Evolutionary conservation across 2,329 filamentous ascomycete genomes (phyloP), one percentile per base, ranked within the genome.

Genomic region (Cephalotrichum gorgonifer): DNA sequence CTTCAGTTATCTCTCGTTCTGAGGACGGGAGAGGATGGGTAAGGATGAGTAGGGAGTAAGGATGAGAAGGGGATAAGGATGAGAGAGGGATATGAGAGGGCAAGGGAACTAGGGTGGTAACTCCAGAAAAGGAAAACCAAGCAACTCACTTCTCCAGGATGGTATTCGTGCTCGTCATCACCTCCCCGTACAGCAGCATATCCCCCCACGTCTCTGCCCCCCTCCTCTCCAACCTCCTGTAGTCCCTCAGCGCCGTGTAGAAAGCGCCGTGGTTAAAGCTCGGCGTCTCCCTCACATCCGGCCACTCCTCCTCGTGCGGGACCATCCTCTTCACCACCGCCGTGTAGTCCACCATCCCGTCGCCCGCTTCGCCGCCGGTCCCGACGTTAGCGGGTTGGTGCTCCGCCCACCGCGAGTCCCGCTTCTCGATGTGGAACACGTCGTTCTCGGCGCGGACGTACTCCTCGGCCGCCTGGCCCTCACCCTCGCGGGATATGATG

Each of bases 91-190:
- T 11, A 15, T 31, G 8, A 31, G 8, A 31, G 30, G 30, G 4
- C 11, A 31, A 12, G 30, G 4, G 4, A 15, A 6, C n/a, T 6
- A 22, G n/a, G n/a, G n/a, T n/a, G n/a, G n/a, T n/a, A n/a, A n/a
- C n/a, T n/a, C n/a, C n/a, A n/a, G n/a, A n/a, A 22, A 43, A 9
- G 57, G 68, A n/a, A n/a, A n/a, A n/a, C n/a, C n/a, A n/a, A n/a
- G n/a, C n/a, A n/a, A n/a, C n/a, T 54, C 64, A 86, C 85, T 93
- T 95, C 59, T 97, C 93, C 6, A 96, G 75, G 5, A 97, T 72
- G 0, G 90, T 95, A 66, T 91, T 95, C 26, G 93, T 98, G 62
- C 88, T 95, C 3, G 91, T 96, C 15, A 96, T 75, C 6, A 95
- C 88, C 63, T 96, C 88, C 48, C 86, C 90, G 60, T 97, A 97